Evolutionary conservation across 2,329 filamentous ascomycete species (phyloP).

Genomic region (Calonectria pteridis): DNA sequence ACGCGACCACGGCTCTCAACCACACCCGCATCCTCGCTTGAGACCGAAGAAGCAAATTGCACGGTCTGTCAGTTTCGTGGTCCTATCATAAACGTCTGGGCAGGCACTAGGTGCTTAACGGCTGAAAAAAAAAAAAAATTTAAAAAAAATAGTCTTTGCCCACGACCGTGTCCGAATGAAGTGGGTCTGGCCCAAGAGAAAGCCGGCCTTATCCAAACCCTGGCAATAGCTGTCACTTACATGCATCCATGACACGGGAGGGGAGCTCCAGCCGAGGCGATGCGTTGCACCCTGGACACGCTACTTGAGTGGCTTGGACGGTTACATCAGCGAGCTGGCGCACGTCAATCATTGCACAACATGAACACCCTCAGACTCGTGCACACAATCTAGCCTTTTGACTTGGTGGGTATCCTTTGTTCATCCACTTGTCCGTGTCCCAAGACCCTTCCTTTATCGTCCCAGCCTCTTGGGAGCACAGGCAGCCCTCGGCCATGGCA

Average conservation of each 20-base stretch:
- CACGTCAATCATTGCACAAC: constrained; percentile 1
- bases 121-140: background rate
- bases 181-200: background rate
- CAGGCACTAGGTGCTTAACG: background rate
- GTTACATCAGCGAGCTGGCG: background rate
- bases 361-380: background rate
- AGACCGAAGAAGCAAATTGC: background rate
- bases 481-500: constrained; percentile 15
- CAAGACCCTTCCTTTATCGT: background rate
- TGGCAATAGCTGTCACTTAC: constrained; percentile 43
- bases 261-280: constrained; percentile 18
- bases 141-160: background rate
- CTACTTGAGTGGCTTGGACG: background rate
- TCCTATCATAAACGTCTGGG: background rate
- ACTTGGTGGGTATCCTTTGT: background rate
- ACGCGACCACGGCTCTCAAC: background rate
- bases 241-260: background rate
- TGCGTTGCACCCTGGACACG: background rate
- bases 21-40: background rate
- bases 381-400: background rate
- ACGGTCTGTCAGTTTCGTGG: background rate
- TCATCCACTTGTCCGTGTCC: background rate
- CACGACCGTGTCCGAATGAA: background rate
- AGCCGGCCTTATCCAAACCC: background rate
- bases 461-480: constrained; percentile 30